phyloP scores from a whole-genome alignment of 352 stramenopile genomes.

The Pythium pectinolyticum region DNA sequence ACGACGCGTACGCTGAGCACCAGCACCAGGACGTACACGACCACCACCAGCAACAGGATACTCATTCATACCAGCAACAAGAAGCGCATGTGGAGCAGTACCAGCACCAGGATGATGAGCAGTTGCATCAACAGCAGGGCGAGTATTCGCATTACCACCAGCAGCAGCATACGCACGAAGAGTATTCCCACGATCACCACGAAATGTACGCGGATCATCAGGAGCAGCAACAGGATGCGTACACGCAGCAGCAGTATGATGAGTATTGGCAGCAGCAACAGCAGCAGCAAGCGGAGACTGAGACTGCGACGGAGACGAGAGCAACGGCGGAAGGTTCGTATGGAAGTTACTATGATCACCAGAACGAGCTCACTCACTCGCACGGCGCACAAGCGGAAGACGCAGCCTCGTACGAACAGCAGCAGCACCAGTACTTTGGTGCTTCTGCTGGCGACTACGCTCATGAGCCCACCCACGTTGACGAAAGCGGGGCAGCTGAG shows the following conservation, averaged over 20 bases:
- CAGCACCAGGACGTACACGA: neutral
- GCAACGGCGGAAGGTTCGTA: neutral
- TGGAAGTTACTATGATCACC: conserved; percentile 1
- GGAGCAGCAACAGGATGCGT: neutral
- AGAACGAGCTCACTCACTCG: neutral
- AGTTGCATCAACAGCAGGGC: neutral
- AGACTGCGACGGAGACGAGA: neutral
- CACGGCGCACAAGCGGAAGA: neutral
- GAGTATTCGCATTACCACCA: neutral
- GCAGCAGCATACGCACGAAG: no score
- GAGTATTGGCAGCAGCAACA: neutral
- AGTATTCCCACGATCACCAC: neutral
- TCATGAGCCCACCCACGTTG: neutral
- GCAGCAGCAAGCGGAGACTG: no score
- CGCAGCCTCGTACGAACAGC: conserved; percentile 1
- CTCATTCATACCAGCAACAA: no score
- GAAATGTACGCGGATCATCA: neutral
- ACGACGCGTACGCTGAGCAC: neutral
- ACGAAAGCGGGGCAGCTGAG: neutral
- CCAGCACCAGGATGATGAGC: neutral
- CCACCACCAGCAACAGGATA: neutral
- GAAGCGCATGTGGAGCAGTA: neutral
- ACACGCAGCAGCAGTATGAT: neutral
- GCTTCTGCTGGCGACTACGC: neutral
- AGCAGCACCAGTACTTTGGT: conserved; percentile 1